These are phyloP conservation scores for Ophiocordyceps camponoti-floridani DNA, from an alignment of 2,329 filamentous ascomycete genomes.

Conservation along the genomic window DNA sequence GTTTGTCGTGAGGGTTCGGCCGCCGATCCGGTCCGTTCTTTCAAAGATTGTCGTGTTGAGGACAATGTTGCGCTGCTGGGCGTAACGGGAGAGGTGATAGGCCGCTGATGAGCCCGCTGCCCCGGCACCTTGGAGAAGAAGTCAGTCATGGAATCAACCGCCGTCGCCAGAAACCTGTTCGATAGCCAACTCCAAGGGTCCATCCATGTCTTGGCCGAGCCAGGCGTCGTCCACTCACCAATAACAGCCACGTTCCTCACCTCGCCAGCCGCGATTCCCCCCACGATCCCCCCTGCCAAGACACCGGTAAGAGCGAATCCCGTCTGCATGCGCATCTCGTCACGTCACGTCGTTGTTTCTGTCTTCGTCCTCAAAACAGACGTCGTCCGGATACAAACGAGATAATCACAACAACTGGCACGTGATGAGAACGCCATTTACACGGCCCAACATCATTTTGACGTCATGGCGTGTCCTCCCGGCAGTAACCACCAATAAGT, in stretches of 20 bases:
- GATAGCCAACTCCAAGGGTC: too few relatives aligned
- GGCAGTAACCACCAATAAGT: too few relatives aligned
- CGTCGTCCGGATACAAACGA: too few relatives aligned
- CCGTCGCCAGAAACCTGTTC: not conserved
- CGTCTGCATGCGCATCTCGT: conserved; percentile 3
- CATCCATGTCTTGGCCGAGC: not conserved
- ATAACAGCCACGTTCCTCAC: conserved; percentile 18
- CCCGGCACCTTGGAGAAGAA: conserved; percentile 34
- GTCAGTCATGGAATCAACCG: not conserved
- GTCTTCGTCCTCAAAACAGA: too few relatives aligned
- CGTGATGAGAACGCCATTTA: too few relatives aligned
- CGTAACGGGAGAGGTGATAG: conserved; percentile 62
- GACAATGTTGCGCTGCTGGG: conserved; percentile 36
- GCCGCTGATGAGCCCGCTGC: conserved; percentile 76
- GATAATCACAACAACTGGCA: too few relatives aligned
- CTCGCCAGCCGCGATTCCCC: conserved; percentile 3
- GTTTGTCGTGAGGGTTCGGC: conserved; percentile 71
- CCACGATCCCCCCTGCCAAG: conserved; percentile 2
- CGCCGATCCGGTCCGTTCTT: conserved; percentile 58
- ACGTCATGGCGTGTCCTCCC: too few relatives aligned
- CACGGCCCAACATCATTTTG: too few relatives aligned
- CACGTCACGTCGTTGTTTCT: too few relatives aligned
- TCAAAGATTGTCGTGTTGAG: conserved; percentile 83
- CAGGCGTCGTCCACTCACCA: conserved; percentile 8
- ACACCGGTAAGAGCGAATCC: conserved; percentile 4